These are phyloP conservation scores for Yamadazyma dushanensis DNA, from an alignment of 1,139 yeast species.

Conservation along the genomic window DNA sequence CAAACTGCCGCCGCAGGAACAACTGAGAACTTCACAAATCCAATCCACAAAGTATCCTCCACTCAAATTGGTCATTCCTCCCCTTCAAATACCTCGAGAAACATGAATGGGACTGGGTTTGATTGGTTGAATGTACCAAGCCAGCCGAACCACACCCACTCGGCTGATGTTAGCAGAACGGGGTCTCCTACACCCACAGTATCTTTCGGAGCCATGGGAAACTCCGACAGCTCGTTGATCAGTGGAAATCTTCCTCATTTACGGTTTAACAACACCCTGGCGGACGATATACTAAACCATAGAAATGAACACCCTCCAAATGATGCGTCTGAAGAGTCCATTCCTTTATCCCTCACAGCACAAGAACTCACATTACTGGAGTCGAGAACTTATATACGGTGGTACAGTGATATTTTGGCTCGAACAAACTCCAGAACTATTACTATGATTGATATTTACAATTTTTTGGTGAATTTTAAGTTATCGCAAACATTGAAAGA, in stretches of 20 bases:
- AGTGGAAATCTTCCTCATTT: background rate
- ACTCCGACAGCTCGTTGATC: slow-evolving; percentile 6
- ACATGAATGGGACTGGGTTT: slow-evolving; percentile 15
- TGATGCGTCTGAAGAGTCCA: slow-evolving; percentile 17
- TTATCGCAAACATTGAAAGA: slow-evolving; percentile 44
- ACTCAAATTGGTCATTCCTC: too few species aligned
- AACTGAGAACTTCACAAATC: too few species aligned
- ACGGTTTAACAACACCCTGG: slow-evolving; percentile 12
- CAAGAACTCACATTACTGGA: slow-evolving; percentile 65
- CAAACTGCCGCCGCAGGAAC: slow-evolving; percentile 1
- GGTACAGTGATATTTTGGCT: slow-evolving; percentile 72
- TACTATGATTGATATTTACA: slow-evolving; percentile 61
- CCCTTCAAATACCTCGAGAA: too few species aligned
- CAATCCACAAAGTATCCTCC: too few species aligned
- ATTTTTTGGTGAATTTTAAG: slow-evolving; percentile 61
- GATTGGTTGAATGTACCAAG: slow-evolving; percentile 26
- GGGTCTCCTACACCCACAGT: slow-evolving; percentile 25
- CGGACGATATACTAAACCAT: slow-evolving; percentile 11
- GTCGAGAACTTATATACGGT: slow-evolving; percentile 68
- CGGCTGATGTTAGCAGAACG: slow-evolving; percentile 7
- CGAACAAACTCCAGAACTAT: slow-evolving; percentile 58
- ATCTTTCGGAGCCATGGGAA: slow-evolving; percentile 18
- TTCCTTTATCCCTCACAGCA: slow-evolving; percentile 63
- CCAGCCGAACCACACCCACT: slow-evolving; percentile 2
- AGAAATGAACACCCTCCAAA: background rate